phyloP scores from a whole-genome alignment of 176 grass and related monocot genomes.

The Oryza officinalis region DNA sequence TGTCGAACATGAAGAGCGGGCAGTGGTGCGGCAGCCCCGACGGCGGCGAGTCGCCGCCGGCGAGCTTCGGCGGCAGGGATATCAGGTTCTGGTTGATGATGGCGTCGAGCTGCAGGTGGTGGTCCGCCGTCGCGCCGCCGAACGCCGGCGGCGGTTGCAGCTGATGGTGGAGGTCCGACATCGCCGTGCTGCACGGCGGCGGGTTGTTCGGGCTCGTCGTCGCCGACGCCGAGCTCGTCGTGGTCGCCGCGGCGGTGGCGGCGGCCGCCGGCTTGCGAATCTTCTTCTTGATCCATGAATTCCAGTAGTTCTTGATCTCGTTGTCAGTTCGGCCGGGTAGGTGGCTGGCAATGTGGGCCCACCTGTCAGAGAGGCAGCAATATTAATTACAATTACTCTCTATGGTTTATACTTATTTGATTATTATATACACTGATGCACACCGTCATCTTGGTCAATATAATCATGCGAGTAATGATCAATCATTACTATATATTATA shows the following conservation, averaged over 20 bases:
- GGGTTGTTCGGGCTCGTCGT: slow-evolving; percentile 31
- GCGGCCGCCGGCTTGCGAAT: slow-evolving; percentile 49
- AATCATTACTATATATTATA: background rate
- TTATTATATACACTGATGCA: background rate
- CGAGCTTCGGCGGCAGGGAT: slow-evolving; percentile 24
- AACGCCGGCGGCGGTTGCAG: slow-evolving; percentile 34
- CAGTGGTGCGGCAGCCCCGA: slow-evolving; percentile 45
- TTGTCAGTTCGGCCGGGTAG: slow-evolving; percentile 93
- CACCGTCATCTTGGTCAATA: background rate
- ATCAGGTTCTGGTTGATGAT: slow-evolving; percentile 64
- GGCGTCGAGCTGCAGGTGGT: slow-evolving; percentile 54
- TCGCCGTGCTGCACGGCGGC: slow-evolving; percentile 45
- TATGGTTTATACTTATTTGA: background rate
- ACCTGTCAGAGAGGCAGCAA: slow-evolving; percentile 44
- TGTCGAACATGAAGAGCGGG: slow-evolving; percentile 83
- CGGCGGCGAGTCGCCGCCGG: slow-evolving; percentile 32
- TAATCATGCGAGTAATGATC: background rate
- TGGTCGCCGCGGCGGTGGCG: background rate
- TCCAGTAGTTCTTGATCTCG: slow-evolving; percentile 99
- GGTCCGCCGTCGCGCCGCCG: slow-evolving; percentile 26
- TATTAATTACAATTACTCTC: background rate
- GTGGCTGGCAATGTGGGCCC: slow-evolving; percentile 99
- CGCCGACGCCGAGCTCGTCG: slow-evolving; percentile 24
- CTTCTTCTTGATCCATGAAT: slow-evolving; percentile 99
- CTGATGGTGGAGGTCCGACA: slow-evolving; percentile 33